Evolutionary conservation across 2,329 filamentous ascomycete genomes (phyloP).

Genomic region (Incumbomyces delicatus): DNA sequence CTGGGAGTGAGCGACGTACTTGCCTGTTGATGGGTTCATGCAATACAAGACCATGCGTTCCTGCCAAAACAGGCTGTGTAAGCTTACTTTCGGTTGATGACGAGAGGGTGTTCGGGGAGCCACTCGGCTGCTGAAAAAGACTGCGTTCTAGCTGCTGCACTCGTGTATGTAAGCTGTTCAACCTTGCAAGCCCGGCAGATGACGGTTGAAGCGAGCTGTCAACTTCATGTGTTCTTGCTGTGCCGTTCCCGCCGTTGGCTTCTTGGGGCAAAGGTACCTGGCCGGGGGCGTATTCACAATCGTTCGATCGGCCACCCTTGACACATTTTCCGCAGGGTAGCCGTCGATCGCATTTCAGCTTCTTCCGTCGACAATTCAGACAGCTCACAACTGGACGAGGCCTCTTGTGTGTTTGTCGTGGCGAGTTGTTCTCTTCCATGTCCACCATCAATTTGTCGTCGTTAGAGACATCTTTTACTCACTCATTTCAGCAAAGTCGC

Average conservation of each 20-base stretch:
- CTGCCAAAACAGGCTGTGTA: too few species aligned
- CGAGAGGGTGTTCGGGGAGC: background rate
- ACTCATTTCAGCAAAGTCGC: too few species aligned
- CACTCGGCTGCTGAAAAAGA: background rate
- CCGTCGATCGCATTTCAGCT: slow-evolving; percentile 46
- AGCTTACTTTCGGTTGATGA: too few species aligned
- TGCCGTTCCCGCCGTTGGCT: background rate
- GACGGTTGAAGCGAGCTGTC: background rate
- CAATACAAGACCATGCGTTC: background rate
- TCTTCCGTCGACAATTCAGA: slow-evolving; percentile 37
- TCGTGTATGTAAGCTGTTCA: slow-evolving; percentile 15
- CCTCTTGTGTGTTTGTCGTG: slow-evolving; percentile 8
- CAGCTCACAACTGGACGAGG: slow-evolving; percentile 27
- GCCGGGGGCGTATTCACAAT: slow-evolving; percentile 17
- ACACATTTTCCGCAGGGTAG: slow-evolving; percentile 44
- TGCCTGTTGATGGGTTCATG: background rate
- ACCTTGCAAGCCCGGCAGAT: slow-evolving; percentile 1
- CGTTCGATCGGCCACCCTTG: slow-evolving; percentile 21
- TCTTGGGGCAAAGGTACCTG: slow-evolving; percentile 12
- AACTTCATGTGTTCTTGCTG: slow-evolving; percentile 11
- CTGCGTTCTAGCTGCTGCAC: slow-evolving; percentile 13
- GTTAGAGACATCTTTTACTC: too few species aligned
- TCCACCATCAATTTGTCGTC: too few species aligned
- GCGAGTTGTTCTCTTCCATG: too few species aligned
- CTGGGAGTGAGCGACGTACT: background rate